Conservation (phyloP, 1,139 yeast species). For the Nakaseomyces sp. region DNA sequence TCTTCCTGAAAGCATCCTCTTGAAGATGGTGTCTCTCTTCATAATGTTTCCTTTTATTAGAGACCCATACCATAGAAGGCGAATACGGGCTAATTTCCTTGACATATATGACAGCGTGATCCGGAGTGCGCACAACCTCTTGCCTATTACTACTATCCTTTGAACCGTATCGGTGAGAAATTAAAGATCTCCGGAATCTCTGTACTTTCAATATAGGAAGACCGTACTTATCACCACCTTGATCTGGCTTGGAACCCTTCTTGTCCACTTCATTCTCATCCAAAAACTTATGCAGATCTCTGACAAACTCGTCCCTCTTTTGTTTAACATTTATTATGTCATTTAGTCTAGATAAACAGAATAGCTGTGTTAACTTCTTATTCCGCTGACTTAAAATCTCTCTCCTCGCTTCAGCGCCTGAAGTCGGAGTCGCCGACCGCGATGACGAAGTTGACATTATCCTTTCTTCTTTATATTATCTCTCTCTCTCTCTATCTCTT, state of each 20-base stretch:
- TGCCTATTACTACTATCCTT: background rate
- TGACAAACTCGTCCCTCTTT: conserved; percentile 1
- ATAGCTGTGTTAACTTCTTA: background rate
- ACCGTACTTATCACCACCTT: background rate
- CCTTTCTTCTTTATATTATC: background rate
- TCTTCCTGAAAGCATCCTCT: background rate
- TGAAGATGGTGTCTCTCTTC: background rate
- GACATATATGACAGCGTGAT: conserved; percentile 1
- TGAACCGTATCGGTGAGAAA: background rate
- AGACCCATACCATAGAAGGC: conserved; percentile 1
- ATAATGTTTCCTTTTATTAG: background rate
- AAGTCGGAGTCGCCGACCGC: conserved; percentile 4
- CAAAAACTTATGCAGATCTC: conserved; percentile 2
- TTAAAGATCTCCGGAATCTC: conserved; percentile 2
- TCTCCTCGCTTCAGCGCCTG: conserved; percentile 1
- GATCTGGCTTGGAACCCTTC: background rate
- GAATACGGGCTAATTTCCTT: background rate
- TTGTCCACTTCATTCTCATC: conserved; percentile 3
- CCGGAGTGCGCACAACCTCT: background rate
- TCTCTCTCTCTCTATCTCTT: background rate
- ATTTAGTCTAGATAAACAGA: conserved; percentile 1
- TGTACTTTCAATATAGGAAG: background rate
- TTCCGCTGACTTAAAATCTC: conserved; percentile 1
- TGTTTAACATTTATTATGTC: conserved; percentile 1
- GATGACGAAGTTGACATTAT: conserved; percentile 2